Percentiles rank a stretch among this genome's conserved stretches.
Evolutionary conservation across 768 basidiomycete species (phyloP).

Genomic region (Amanita muscaria): DNA sequence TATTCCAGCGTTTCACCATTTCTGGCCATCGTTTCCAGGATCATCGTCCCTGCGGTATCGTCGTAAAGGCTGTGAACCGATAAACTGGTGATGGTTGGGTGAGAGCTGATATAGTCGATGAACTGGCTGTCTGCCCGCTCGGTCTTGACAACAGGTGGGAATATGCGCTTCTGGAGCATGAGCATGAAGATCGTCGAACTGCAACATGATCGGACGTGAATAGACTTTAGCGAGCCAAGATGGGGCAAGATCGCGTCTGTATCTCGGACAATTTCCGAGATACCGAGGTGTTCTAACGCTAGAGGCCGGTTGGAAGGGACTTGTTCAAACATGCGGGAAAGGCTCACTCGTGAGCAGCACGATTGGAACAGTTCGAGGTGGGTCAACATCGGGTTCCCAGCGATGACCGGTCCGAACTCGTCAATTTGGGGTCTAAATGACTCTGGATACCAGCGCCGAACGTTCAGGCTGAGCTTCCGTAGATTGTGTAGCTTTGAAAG

Average conservation of each 20-base stretch:
- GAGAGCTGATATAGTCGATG: neutral
- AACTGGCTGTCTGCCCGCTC: neutral
- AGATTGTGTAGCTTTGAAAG: neutral
- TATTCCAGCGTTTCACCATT: too few species aligned
- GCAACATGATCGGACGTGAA: neutral
- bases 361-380: neutral
- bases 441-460: neutral
- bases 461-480: neutral
- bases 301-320: neutral
- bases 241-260: neutral
- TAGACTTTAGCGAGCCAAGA: neutral
- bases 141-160: neutral
- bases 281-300: neutral
- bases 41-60: neutral
- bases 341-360: neutral
- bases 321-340: neutral
- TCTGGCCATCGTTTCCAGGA: neutral
- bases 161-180: neutral
- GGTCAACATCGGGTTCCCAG: neutral
- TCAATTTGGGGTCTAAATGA: neutral
- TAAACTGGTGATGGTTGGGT: neutral
- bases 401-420: conserved; percentile 1
- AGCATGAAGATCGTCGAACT: neutral
- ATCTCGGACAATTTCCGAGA: neutral
- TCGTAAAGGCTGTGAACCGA: neutral